Evolutionary conservation across 192 early-diverging fungal species (phyloP), one percentile per base, ranked within the genome.

Genomic region (Jimgerdemannia lactiflua): DNA sequence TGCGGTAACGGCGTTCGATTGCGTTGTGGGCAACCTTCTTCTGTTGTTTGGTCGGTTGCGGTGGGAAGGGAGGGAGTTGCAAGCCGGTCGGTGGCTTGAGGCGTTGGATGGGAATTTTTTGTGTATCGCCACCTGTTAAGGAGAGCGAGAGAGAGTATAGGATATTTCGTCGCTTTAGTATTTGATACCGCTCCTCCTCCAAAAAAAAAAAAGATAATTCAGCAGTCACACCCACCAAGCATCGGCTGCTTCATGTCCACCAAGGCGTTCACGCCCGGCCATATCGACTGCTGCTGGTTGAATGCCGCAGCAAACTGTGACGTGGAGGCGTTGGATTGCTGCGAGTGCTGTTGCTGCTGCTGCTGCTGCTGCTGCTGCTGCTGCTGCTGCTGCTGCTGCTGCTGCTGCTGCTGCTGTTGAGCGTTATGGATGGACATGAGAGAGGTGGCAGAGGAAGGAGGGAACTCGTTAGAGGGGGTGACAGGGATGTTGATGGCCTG

Each of bases 1-100:
- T 97, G 70, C 97, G 89, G 81, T 98, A 98, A 65, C 94, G 88
- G 41, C 93, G 89, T 80, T 98, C 97, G 42, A 98, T 97, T 3
- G 95, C 96, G 74, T 97, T 98, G 80, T 98, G 97, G 3, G 96
- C 94, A 14, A 95, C 93, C 79, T 96, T 97, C 78, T 95, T 95
- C 73, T 92, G 89, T 69, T 90, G 84, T 49, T 88, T 86, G 66
- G 79, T 82, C 0, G 86, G 79, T 64, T 82, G 83, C 39, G 72
- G 71, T 43, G 44, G 7, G 40, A 70, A 73, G 65, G 82, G 54
- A 63, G 72, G 67, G 71, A 82, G 11, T 70, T 80, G n/a, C 70
- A 72, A 4, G 70, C 71, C 70, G 68, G 77, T 39, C 71, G 82
- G 41, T 41, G 80, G 70, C 64, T 87, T 87, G 40, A 87, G 83